Evolutionary conservation across 1,284 basidiomycete species (phyloP).

Genomic region (Puccinia horiana): DNA sequence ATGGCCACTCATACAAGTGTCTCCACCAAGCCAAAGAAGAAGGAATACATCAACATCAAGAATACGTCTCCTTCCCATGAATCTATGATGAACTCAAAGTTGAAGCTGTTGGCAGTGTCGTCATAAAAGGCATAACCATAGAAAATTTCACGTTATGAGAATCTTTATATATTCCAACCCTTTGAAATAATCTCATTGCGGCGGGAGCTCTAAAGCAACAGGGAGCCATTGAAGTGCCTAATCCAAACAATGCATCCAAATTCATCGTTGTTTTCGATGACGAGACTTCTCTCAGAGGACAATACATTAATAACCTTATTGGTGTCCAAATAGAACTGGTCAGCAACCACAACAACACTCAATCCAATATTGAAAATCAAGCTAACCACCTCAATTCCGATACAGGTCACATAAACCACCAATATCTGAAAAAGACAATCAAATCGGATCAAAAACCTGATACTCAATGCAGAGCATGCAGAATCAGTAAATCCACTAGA

Average conservation of each 20-base stretch:
- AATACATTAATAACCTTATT: slow-evolving; percentile 6
- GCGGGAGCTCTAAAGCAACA: neutral
- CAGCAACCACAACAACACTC: neutral
- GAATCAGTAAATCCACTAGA: neutral
- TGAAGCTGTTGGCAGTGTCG: neutral
- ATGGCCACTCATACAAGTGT: neutral
- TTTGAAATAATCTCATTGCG: neutral
- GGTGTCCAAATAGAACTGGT: slow-evolving; percentile 6
- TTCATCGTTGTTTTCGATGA: neutral
- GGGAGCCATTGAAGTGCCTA: neutral
- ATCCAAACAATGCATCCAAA: neutral
- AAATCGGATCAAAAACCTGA: neutral
- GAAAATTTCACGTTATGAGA: neutral
- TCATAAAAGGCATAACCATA: neutral
- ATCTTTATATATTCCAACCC: neutral
- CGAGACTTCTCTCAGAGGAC: neutral
- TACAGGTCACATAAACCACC: neutral
- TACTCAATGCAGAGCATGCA: neutral
- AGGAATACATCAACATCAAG: neutral
- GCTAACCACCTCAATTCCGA: neutral
- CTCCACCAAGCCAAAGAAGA: neutral
- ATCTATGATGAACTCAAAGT: neutral
- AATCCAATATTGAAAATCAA: neutral
- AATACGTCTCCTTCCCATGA: neutral
- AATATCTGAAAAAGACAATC: neutral